phyloP scores from a whole-genome alignment of 306 rosid genomes.

The Rosa rugosa region DNA sequence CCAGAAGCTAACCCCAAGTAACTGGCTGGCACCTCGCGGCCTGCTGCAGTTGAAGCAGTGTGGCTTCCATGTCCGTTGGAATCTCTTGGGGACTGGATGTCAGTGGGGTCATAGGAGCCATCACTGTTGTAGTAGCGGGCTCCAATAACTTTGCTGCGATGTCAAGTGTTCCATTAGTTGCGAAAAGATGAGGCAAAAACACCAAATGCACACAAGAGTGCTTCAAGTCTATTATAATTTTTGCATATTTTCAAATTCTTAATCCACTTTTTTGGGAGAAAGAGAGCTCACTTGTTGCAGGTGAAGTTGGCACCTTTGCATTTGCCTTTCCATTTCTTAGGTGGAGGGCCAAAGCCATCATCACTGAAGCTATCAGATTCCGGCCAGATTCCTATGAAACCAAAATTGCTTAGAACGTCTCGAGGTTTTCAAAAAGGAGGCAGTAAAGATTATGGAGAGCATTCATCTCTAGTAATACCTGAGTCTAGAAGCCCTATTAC shows the following conservation, averaged over 20 bases:
- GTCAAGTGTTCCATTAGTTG: slow-evolving; percentile 1
- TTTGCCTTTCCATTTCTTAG: slow-evolving; percentile 35
- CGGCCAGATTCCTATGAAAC: slow-evolving; percentile 41
- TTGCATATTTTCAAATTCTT: too few species aligned
- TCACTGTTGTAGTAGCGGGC: slow-evolving; percentile 27
- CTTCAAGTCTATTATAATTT: too few species aligned
- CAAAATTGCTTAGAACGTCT: neutral
- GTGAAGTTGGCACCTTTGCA: slow-evolving; percentile 36
- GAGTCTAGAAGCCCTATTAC: slow-evolving; percentile 36
- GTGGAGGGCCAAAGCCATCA: slow-evolving; percentile 25
- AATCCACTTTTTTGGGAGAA: too few species aligned
- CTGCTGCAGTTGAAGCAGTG: slow-evolving; percentile 39
- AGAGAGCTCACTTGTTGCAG: slow-evolving; percentile 34
- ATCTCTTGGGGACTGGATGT: slow-evolving; percentile 39
- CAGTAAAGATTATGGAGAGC: neutral
- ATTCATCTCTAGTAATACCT: slow-evolving; percentile 1
- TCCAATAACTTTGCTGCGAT: slow-evolving; percentile 36
- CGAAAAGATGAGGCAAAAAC: neutral
- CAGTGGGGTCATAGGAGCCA: neutral
- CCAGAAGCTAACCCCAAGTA: slow-evolving; percentile 36
- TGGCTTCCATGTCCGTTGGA: slow-evolving; percentile 34
- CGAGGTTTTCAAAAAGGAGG: too few species aligned
- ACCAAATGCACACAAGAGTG: neutral
- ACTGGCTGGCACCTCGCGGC: slow-evolving; percentile 29
- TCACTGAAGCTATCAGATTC: slow-evolving; percentile 39